Evolutionary conservation across 2,329 filamentous ascomycete genomes (phyloP).

Genomic region (Trematosphaeria pertusa): DNA sequence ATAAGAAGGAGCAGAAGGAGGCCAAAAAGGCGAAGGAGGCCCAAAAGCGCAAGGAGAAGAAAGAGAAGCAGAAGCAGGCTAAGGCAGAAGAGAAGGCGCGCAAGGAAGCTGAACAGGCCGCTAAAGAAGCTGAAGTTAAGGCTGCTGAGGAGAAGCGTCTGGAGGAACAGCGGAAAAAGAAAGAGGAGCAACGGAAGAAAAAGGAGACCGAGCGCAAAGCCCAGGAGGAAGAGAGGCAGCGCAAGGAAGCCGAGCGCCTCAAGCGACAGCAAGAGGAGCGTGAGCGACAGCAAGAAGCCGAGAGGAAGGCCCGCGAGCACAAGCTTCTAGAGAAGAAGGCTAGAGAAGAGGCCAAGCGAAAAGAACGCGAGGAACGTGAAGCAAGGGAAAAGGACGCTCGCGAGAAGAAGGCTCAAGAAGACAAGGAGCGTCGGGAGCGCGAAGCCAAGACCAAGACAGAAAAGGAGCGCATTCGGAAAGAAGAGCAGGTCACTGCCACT

Average conservation of each 20-base stretch:
- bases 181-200: conserved; percentile 90
- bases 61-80: conserved; percentile 83
- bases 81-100: conserved; percentile 90
- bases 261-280: conserved; percentile 82
- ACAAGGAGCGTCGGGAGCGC: conserved; percentile 65
- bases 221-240: conserved; percentile 84
- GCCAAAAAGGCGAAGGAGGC: conserved; percentile 94
- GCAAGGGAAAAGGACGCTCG: conserved; percentile 76
- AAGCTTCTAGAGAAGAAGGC: conserved; percentile 84
- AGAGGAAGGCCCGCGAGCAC: conserved; percentile 81
- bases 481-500: conserved; percentile 48
- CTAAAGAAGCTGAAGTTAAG: conserved; percentile 79
- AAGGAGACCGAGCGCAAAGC: conserved; percentile 89
- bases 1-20: conserved; percentile 77
- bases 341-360: conserved; percentile 74
- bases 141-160: conserved; percentile 78
- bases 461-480: conserved; percentile 50
- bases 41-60: conserved; percentile 94
- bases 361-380: conserved; percentile 70
- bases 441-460: conserved; percentile 61
- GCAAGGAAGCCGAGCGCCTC: conserved; percentile 85
- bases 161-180: conserved; percentile 81
- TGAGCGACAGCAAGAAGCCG: conserved; percentile 82
- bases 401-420: conserved; percentile 68
- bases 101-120: conserved; percentile 86